Evolutionary conservation across 2,329 filamentous ascomycete genomes (phyloP), one percentile per base, ranked within the genome.

Genomic region (Colletotrichum sp.): DNA sequence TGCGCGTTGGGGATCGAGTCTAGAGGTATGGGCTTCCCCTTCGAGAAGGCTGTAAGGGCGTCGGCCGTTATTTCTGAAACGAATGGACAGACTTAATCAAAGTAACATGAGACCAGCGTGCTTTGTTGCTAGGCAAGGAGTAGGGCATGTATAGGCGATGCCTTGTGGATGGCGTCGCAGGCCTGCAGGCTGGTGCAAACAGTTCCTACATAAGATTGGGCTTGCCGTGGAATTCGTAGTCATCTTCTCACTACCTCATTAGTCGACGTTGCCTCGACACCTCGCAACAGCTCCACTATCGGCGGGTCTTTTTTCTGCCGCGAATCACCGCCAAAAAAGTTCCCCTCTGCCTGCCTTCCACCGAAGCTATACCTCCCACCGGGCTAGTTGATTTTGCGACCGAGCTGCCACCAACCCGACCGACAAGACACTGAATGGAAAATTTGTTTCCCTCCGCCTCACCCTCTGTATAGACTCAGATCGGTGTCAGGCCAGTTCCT

Each of bases 321-420:
- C 43, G 27, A 36, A 66, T 77, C 77, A 87, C 86, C 86, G 86
- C 86, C 81, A 86, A 87, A 87, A 82, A 80, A 68, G 63, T 68
- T 69, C 57, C 72, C 70, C 72, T 74, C 69, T 54, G 70, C 31
- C 64, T 70, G 43, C 31, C 36, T 38, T 33, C 61, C 15, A 33
- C 38, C 38, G 21, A 54, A 18, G 51, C 54, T 69, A 24, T n/a
- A 31, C 29, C 33, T 34, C 29, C 38, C 57, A 29, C 65, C 31
- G 33, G 47, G 27, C 47, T 43, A 62, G 62, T 58, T 66, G 62
- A 58, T 51, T 51, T 58, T 73, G 72, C 62, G 72, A 72, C 64
- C 21, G 57, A 73, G 66, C 47, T 43, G 36, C 51, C 31, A 59
- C 57, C n/a, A 47, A 18, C 29, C 57, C 43, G 21, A n/a, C 27